phyloP scores from a whole-genome alignment of 805 yeast genomes.

The Brettanomyces nanus region DNA sequence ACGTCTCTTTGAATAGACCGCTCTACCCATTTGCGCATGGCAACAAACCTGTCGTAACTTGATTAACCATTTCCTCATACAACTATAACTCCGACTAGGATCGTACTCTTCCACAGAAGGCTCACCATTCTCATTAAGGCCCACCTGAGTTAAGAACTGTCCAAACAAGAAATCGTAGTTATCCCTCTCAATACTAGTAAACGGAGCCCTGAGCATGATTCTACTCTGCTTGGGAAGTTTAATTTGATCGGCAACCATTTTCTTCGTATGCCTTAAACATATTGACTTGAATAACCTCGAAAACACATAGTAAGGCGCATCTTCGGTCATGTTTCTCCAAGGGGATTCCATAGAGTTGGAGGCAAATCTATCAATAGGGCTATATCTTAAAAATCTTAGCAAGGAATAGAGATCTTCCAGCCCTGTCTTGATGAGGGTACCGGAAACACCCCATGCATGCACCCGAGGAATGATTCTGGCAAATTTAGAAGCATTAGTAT shows the following conservation, averaged over 20 bases:
- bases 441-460: slow-evolving; percentile 97
- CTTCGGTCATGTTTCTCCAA: slow-evolving; percentile 20
- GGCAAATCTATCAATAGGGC: slow-evolving; percentile 46
- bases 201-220: slow-evolving; percentile 60
- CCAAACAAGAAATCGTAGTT: slow-evolving; percentile 61
- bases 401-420: slow-evolving; percentile 65
- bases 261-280: slow-evolving; percentile 75
- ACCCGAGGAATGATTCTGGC: slow-evolving; percentile 73
- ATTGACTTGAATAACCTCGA: slow-evolving; percentile 42
- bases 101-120: slow-evolving; percentile 44
- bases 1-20: slow-evolving; percentile 4
- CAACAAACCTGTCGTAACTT: slow-evolving; percentile 74
- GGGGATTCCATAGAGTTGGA: slow-evolving; percentile 14
- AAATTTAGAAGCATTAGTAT: slow-evolving; percentile 70
- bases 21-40: slow-evolving; percentile 48
- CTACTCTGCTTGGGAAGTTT: slow-evolving; percentile 72
- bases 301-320: slow-evolving; percentile 33
- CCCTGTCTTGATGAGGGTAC: slow-evolving; percentile 75
- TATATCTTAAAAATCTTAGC: slow-evolving; percentile 53
- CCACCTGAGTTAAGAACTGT: slow-evolving; percentile 51
- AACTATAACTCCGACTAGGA: slow-evolving; percentile 32
- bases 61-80: slow-evolving; percentile 64
- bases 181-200: slow-evolving; percentile 78
- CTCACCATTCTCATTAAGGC: slow-evolving; percentile 41
- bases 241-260: slow-evolving; percentile 72